Conservation (phyloP, 2,329 filamentous ascomycete genomes). For the Pseudocercospora eumusae region DNA sequence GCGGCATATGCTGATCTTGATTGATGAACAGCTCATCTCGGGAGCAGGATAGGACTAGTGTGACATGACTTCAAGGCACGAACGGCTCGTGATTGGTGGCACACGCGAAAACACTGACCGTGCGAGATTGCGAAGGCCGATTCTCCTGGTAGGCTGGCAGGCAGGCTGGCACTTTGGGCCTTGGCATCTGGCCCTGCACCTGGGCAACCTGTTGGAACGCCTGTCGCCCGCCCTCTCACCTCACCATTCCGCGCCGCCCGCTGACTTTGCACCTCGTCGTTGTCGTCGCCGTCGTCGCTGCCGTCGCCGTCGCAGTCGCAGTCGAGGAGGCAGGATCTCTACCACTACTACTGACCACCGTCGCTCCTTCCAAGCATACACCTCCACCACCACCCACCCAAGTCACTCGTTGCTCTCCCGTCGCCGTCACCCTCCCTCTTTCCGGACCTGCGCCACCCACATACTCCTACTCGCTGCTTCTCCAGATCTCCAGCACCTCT, state of each 20-base stretch:
- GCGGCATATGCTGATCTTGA: neutral
- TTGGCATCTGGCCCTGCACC: no score
- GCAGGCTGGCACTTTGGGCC: no score
- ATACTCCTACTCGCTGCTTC: neutral
- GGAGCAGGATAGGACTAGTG: neutral
- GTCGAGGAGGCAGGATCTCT: neutral
- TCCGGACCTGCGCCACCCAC: neutral
- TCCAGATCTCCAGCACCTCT: neutral
- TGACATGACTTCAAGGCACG: neutral
- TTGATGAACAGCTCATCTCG: neutral
- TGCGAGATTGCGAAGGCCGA: neutral
- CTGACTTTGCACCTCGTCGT: neutral
- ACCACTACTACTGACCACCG: neutral
- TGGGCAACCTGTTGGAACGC: neutral
- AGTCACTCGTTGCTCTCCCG: neutral
- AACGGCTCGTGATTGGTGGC: neutral
- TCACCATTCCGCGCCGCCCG: neutral
- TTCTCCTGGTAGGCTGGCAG: neutral
- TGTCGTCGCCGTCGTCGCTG: neutral
- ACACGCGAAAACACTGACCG: neutral
- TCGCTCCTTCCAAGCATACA: neutral
- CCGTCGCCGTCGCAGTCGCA: neutral
- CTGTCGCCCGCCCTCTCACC: no score
- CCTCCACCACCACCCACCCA: neutral
- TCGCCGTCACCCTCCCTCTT: constrained; percentile 1